These are phyloP conservation scores for Coprinopsis sp. DNA, from an alignment of 768 basidiomycete genomes.

Conservation along the genomic window DNA sequence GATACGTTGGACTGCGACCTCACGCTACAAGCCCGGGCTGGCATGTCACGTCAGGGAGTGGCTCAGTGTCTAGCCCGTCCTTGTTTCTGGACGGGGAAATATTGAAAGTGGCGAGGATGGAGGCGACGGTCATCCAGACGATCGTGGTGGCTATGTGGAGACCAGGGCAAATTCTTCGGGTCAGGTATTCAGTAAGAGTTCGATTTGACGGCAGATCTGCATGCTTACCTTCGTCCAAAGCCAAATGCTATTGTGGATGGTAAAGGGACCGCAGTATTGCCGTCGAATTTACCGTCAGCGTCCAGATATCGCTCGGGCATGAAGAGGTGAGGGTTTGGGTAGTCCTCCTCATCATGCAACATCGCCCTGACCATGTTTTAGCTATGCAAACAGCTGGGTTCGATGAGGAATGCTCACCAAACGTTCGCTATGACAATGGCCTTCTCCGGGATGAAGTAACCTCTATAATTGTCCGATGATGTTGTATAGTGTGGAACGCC, in stretches of 20 bases:
- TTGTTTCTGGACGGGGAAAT: constrained; percentile 23
- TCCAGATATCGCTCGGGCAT: constrained; percentile 43
- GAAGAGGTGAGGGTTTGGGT: constrained; percentile 34
- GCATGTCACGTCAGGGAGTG: constrained; percentile 8
- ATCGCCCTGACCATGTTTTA: constrained; percentile 25
- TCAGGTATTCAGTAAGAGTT: not conserved
- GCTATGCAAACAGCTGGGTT: not conserved
- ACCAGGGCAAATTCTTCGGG: constrained; percentile 27
- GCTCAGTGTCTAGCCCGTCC: constrained; percentile 20
- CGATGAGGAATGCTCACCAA: constrained; percentile 20
- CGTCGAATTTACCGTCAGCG: constrained; percentile 32
- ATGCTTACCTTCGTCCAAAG: constrained; percentile 34
- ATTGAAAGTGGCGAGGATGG: constrained; percentile 26
- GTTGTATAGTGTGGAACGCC: not conserved
- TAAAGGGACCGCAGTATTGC: constrained; percentile 24
- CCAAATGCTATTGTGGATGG: constrained; percentile 34
- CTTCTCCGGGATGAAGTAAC: constrained; percentile 40
- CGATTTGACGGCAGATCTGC: not conserved
- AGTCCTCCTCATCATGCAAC: constrained; percentile 28
- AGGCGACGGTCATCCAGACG: constrained; percentile 24
- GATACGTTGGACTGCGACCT: too few species aligned
- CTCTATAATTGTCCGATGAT: constrained; percentile 41
- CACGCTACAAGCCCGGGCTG: not conserved
- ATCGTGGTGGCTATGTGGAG: constrained; percentile 23
- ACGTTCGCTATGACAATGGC: constrained; percentile 31